Conservation (phyloP, 176 grass and related monocot genomes). For the Aegilops sharonensis region DNA sequence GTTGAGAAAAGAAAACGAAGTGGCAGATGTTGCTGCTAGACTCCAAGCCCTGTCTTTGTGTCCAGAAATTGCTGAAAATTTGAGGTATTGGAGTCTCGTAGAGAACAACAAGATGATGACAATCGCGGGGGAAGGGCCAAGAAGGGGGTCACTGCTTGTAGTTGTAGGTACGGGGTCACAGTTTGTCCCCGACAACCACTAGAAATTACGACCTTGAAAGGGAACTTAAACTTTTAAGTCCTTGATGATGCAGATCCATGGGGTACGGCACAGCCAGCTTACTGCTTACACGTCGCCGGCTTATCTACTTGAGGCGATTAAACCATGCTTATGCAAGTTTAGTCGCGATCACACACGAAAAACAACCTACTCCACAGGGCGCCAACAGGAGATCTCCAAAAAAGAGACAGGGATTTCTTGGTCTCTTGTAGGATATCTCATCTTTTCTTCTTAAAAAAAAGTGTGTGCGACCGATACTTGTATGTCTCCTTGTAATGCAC, state of each 20-base stretch:
- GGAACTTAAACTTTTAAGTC: not conserved
- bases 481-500: not conserved
- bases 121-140: not conserved
- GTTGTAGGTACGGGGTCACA: conserved; percentile 66
- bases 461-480: not conserved
- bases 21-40: not conserved
- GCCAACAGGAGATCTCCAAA: not conserved
- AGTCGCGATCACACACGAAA: not conserved
- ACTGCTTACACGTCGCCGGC: conserved; percentile 4
- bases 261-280: not conserved
- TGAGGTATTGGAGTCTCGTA: not conserved
- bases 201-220: not conserved
- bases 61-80: not conserved
- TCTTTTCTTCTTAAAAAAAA: not conserved
- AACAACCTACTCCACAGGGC: not conserved
- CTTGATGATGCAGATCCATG: conserved; percentile 3
- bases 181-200: conserved; percentile 43
- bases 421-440: not conserved
- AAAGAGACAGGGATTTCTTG: not conserved
- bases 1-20: not conserved
- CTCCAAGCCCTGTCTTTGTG: not conserved
- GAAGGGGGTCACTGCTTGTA: conserved; percentile 26
- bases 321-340: not conserved
- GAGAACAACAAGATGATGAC: conserved; percentile 25
- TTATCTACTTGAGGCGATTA: conserved; percentile 20